These are phyloP conservation scores for Dryadomyces quercus-mongolicae DNA, from an alignment of 2,329 filamentous ascomycete species.

Conservation along the genomic window DNA sequence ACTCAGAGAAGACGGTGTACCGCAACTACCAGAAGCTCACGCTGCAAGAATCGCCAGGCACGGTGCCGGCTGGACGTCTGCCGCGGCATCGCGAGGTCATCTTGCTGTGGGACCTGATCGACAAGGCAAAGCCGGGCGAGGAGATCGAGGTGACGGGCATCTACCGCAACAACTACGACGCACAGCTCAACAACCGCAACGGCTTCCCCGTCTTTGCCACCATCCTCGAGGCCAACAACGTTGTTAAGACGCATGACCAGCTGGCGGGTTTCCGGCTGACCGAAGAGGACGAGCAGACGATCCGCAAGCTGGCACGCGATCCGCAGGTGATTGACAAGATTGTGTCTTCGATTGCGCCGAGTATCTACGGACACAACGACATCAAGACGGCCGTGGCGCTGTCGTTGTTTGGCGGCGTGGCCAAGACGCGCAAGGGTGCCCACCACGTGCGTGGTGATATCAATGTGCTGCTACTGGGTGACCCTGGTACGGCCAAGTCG, in stretches of 20 bases:
- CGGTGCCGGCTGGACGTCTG: constrained; percentile 87
- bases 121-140: constrained; percentile 91
- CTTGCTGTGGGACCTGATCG: constrained; percentile 91
- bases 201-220: constrained; percentile 98
- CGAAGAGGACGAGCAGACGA: constrained; percentile 86
- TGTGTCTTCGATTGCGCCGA: constrained; percentile 84
- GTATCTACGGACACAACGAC: constrained; percentile 92
- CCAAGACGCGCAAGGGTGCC: constrained; percentile 78
- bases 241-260: constrained; percentile 95
- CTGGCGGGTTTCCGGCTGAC: constrained; percentile 92
- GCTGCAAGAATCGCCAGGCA: constrained; percentile 91
- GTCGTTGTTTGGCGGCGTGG: constrained; percentile 88
- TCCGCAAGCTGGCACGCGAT: constrained; percentile 77
- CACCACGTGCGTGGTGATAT: constrained; percentile 94
- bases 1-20: constrained; percentile 96
- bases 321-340: constrained; percentile 89
- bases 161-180: constrained; percentile 97
- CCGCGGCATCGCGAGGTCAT: constrained; percentile 91
- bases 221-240: constrained; percentile 92
- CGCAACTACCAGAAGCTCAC: constrained; percentile 98
- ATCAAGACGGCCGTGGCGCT: constrained; percentile 95
- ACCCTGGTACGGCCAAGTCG: constrained; percentile 95
- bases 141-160: constrained; percentile 95
- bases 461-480: constrained; percentile 90
- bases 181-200: constrained; percentile 95